Evolutionary conservation across 2,329 filamentous ascomycete genomes (phyloP), one percentile per base, ranked within the genome.

Genomic region (Ustilaginoidea virens): DNA sequence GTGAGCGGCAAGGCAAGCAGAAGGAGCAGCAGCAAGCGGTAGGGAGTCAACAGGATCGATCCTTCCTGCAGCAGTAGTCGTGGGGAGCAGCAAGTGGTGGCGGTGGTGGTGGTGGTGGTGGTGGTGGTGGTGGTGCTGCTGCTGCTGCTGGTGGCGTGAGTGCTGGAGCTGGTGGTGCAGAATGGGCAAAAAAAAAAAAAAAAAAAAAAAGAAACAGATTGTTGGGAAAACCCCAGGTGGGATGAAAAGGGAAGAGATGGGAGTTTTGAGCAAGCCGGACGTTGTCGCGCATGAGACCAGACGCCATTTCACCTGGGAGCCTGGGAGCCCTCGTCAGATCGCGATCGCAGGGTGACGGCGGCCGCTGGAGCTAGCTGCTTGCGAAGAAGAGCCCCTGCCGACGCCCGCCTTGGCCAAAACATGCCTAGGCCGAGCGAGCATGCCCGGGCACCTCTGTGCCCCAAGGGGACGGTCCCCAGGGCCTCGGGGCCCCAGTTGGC

Each of bases 271-370:
- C 41, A 44, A 39, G 41, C 37, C 40, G 35, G 43, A 15, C 39
- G 37, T 43, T 38, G 42, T 44, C n/a, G 40, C 41, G 40, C 43
- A 45, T 41, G 39, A 43, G 45, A 48, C 45, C 39, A n/a, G n/a
- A n/a, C n/a, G n/a, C 47, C 35, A 30, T 31, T 19, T 28, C 23
- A 10, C 12, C 5, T 11, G n/a, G 17, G 22, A 15, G 20, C 17
- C 12, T 15, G 5, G 23, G n/a, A n/a, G n/a, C n/a, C n/a, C n/a
- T n/a, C n/a, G n/a, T 17, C 26, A 25, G 48, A 52, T 52, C 48
- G 32, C 26, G 42, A 52, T 51, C 48, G 48, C 50, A 37, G 44
- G 39, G 42, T 35, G 29, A 34, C 23, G 31, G 31, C 31, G 19
- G 29, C n/a, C 23, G 21, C 23, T 29, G 27, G 26, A 32, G 27